Evolutionary conservation across 306 rosid species (phyloP), one percentile per base, ranked within the genome.

Genomic region (Medicago ruthenica): DNA sequence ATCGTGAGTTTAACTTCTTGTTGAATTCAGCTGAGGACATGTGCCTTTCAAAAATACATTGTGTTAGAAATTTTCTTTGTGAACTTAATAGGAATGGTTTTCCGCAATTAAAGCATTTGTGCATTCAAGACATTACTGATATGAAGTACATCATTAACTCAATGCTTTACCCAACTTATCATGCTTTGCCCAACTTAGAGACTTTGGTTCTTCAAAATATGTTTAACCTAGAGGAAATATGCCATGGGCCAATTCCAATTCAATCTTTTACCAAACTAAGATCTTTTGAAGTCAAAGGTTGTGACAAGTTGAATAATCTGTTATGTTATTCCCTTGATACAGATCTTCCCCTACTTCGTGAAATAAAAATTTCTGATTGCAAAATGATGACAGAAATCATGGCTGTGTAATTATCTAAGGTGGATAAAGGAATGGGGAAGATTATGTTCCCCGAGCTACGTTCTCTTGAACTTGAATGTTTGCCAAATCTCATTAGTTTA

Each of bases 281-380:
- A 66, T 13, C 3, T 4, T 11, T 72, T 17, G 1, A 11, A 47
- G 67, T 82, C n/a, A 5, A 11, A 7, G 9, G 36, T 12, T 82
- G 85, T 57, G 15, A 66, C 17, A 45, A 45, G n/a, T 64, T 76
- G 67, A 58, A 59, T 22, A 47, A 45, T 22, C 40, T 82, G 6
- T 27, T 82, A n/a, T 22, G 6, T 9, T 58, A 7, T 8, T 64
- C 79, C 44, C 50, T 13, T 1, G 15, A 14, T 4, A 40, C 20
- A 67, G 1, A 17, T 15, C 71, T 82, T 67, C 11, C 61, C 18
- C 67, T 41, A 72, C 67, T 79, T 64, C 37, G 3, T 1, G 45
- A 62, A 6, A 22, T 63, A 1, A 11, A 78, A 44, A 21, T 78
- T 60, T 20, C 36, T 15, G 3, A 47, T 3, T 78, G 77, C 40